A percentile compares a stretch with the other conserved stretches of the same genome.
Evolutionary conservation across 2,329 filamentous ascomycete species (phyloP).

Genomic region (Periglandula ipomoeae): DNA sequence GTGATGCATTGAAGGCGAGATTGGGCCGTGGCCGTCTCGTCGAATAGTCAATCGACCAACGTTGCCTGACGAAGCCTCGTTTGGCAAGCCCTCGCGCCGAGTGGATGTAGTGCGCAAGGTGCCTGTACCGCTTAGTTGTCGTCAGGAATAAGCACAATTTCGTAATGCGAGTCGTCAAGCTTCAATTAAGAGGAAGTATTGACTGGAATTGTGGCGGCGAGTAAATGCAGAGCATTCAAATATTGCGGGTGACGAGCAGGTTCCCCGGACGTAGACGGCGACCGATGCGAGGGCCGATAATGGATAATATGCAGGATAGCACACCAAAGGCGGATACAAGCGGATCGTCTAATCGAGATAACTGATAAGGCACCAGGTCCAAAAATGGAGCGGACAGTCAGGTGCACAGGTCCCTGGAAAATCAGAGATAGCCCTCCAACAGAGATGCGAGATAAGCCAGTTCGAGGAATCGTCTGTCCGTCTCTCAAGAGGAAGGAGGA

Average conservation of each 20-base stretch:
- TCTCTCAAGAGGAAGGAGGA: neutral
- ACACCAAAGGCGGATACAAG: neutral
- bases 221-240: conserved; percentile 2
- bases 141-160: neutral
- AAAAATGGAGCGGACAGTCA: neutral
- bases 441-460: conserved; percentile 2
- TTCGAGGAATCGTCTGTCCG: neutral
- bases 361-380: neutral
- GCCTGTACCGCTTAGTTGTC: neutral
- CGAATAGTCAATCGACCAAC: conserved; percentile 5
- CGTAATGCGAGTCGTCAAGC: neutral
- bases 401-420: neutral
- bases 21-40: conserved; percentile 3
- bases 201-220: conserved; percentile 1
- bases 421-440: neutral
- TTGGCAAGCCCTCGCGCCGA: neutral
- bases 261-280: neutral
- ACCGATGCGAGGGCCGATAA: neutral
- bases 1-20: conserved; percentile 39
- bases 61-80: conserved; percentile 1
- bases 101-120: neutral
- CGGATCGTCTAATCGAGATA: neutral
- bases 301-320: neutral
- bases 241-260: conserved; percentile 1
- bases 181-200: too few species aligned